Evolutionary conservation across 2,329 filamentous ascomycete species (phyloP).

Genomic region (Colletotrichum zoysiae): DNA sequence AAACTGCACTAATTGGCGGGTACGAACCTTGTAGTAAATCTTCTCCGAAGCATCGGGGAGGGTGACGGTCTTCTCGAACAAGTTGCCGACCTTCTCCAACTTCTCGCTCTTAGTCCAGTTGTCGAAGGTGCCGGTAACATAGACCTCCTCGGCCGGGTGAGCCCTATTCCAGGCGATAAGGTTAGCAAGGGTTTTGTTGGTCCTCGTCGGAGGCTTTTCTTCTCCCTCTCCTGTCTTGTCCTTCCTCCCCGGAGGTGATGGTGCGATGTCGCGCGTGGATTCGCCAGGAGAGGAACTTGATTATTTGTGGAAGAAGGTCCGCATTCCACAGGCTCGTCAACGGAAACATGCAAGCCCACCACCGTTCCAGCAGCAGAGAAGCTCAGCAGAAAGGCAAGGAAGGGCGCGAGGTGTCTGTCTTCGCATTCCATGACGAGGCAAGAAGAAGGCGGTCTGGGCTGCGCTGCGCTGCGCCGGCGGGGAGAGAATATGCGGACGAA

Average conservation of each 20-base stretch:
- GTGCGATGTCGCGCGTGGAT: constrained; percentile 22
- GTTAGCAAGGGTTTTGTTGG: constrained; percentile 29
- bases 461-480: background rate
- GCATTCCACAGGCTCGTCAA: constrained; percentile 24
- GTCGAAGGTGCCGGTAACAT: constrained; percentile 96
- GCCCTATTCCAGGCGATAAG: constrained; percentile 70
- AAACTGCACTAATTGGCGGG: constrained; percentile 29
- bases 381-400: constrained; percentile 8
- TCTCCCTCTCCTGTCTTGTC: too few relatives aligned
- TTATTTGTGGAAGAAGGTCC: constrained; percentile 23
- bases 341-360: constrained; percentile 27
- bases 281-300: constrained; percentile 4
- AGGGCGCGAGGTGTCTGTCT: constrained; percentile 3
- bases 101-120: constrained; percentile 90
- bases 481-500: constrained; percentile 18
- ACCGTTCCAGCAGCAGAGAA: constrained; percentile 8
- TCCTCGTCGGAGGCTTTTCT: background rate
- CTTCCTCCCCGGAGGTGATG: constrained; percentile 2
- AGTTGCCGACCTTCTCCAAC: constrained; percentile 79
- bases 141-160: constrained; percentile 86
- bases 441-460: background rate
- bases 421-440: constrained; percentile 29
- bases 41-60: constrained; percentile 76
- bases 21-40: constrained; percentile 92
- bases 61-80: constrained; percentile 85